Base-by-base conservation (phyloP, 1,139 yeast species). In the Scheffersomyces stambukii region DNA sequence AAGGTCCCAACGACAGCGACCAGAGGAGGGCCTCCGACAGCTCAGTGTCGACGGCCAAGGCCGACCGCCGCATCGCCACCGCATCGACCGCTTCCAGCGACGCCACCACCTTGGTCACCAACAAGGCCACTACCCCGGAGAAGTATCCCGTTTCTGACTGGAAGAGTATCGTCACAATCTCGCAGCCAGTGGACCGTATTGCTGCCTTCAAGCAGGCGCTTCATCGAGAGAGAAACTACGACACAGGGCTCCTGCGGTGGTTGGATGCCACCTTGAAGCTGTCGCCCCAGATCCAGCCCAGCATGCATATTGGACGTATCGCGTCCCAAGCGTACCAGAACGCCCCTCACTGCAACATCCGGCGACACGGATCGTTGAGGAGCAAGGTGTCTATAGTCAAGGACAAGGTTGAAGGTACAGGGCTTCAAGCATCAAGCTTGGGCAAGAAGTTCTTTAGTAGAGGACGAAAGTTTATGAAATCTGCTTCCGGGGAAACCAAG, bases 221-320 rank as follows among this genome's bases (percentile, higher is more conserved):
- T 25, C 42, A 35, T 6, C 58, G 60, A 24, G 78, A 72, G 41
- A 33, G 46, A 2, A 52, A 54, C 10, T 56, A 60, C 31, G 70
- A 68, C 19, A 57, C 75, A 0, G 77, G 77, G 1, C 50, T 73
- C 15, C 61, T 57, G 23, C 49, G 54, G n/a, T 73, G 78, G 78
- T 49, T 73, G 6, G 35, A 45, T 32, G 68, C 54, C 24, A 60
- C 68, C 1, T 50, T 67, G 31, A 62, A 57, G 36, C 57, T 48
- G 35, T 51, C 64, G 1, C 35, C 37, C 8, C n/a, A n/a, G n/a
- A n/a, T n/a, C n/a, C 20, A 18, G 10, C 46, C 65, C 5, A 56
- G 46, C 29, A 64, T 67, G 27, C 72, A 64, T 37, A 64, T 67
- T 35, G 73, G 74, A 3, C 55, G 57, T 28, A 56, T 67, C 24